Conservation (phyloP, 176 grass and related monocot species). For the Eragrostis nindensis region DNA sequence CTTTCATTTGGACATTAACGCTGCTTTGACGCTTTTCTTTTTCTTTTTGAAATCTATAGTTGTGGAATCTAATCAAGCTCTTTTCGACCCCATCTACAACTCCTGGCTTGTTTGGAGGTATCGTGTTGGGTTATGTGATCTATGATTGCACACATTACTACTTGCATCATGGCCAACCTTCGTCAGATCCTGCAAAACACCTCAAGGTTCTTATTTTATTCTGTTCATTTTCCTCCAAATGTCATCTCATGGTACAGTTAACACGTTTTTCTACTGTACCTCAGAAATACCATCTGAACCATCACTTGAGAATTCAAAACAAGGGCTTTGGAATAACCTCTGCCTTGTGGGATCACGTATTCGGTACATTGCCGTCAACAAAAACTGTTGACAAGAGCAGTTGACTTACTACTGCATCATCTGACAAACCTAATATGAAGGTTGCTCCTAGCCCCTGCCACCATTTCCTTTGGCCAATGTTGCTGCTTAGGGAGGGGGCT, state of each 20-base stretch:
- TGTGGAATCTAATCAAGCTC: conserved; percentile 79
- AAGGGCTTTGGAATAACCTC: conserved; percentile 96
- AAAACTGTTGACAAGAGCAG: conserved; percentile 45
- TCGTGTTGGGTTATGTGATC: conserved; percentile 86
- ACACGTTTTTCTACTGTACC: conserved; percentile 15
- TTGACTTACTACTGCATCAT: conserved; percentile 37
- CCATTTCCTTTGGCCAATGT: no score
- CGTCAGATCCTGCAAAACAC: conserved; percentile 57
- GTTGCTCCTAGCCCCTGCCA: background rate
- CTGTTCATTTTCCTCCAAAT: conserved; percentile 4
- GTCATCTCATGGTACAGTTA: background rate
- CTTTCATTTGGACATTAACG: background rate
- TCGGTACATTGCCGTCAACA: conserved; percentile 67
- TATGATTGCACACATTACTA: conserved; percentile 99
- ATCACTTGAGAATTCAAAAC: conserved; percentile 93
- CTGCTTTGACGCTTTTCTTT: background rate
- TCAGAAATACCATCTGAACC: conserved; percentile 92
- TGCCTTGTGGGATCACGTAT: conserved; percentile 83
- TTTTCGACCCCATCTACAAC: conserved; percentile 56
- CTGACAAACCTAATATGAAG: conserved; percentile 23
- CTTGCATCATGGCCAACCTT: conserved; percentile 81
- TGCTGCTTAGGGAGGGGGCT: no score
- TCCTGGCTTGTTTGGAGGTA: conserved; percentile 81
- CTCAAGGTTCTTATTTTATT: conserved; percentile 69
- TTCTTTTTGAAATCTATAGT: conserved; percentile 51